phyloP scores from a whole-genome alignment of 2,329 filamentous ascomycete species.

The Aspergillus floridensis region DNA sequence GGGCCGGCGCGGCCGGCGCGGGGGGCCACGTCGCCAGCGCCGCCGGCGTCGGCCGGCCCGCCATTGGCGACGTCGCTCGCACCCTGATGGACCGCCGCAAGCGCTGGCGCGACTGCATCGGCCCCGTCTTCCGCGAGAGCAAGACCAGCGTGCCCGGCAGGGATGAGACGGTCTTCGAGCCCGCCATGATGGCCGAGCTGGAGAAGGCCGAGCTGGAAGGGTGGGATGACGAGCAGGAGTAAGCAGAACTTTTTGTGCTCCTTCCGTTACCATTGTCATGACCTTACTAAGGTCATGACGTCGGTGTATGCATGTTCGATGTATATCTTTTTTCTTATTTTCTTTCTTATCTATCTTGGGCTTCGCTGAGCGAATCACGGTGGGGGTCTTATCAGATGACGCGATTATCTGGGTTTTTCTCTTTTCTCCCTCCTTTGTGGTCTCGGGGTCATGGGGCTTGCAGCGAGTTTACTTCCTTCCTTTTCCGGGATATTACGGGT shows the following conservation, averaged over 20 bases:
- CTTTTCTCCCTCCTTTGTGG: too few species aligned
- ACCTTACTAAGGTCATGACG: not conserved
- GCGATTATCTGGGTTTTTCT: too few species aligned
- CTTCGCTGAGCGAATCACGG: not conserved
- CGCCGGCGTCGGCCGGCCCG: constrained; percentile 50
- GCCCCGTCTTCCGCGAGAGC: constrained; percentile 84
- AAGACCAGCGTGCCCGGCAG: constrained; percentile 69
- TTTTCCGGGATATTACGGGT: too few species aligned
- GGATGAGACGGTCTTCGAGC: constrained; percentile 72
- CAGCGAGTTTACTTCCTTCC: too few species aligned
- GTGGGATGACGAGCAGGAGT: constrained; percentile 78
- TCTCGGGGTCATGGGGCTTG: too few species aligned
- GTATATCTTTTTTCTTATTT: constrained; percentile 7
- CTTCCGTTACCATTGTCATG: not conserved
- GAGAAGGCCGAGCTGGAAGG: constrained; percentile 74
- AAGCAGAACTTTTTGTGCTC: not conserved
- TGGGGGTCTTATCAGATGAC: not conserved
- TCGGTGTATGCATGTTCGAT: constrained; percentile 8
- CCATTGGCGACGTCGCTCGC: constrained; percentile 84
- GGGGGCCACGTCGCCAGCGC: too few species aligned
- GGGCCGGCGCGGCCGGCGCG: too few species aligned
- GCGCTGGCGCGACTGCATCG: constrained; percentile 88
- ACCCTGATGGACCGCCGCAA: constrained; percentile 87
- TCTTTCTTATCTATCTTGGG: constrained; percentile 1
- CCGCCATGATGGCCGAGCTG: constrained; percentile 67